Percentiles rank a stretch among this genome's conserved stretches.
phyloP scores from a whole-genome alignment of 805 yeast genomes.

The Candida tibetensis region DNA sequence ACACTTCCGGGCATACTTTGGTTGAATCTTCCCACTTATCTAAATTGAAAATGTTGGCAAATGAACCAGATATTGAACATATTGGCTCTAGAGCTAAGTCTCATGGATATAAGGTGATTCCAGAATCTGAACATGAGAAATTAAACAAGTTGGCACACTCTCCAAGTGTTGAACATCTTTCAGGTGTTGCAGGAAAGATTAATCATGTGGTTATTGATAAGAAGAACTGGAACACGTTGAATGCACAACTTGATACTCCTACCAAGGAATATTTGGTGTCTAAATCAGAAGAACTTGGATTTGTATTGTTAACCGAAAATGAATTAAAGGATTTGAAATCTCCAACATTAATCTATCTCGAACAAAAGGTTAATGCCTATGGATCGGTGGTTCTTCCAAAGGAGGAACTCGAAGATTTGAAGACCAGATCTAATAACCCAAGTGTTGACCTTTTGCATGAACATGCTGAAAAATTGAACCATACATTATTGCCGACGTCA shows the following conservation, averaged over 20 bases:
- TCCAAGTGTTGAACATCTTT: conserved; percentile 15
- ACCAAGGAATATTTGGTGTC: conserved; percentile 13
- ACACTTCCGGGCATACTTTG: conserved; percentile 2
- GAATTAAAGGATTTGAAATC: conserved; percentile 9
- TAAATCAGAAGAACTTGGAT: conserved; percentile 14
- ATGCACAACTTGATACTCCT: conserved; percentile 15
- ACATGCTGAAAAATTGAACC: conserved; percentile 9
- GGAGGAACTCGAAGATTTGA: conserved; percentile 6
- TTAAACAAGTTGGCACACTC: conserved; percentile 6
- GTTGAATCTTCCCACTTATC: conserved; percentile 10
- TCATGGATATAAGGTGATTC: conserved; percentile 16
- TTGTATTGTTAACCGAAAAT: conserved; percentile 10
- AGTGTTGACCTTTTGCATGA: conserved; percentile 8
- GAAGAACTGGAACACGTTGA: conserved; percentile 8
- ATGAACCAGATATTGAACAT: conserved; percentile 26
- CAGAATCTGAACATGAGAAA: conserved; percentile 14
- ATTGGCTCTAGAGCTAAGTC: conserved; percentile 18
- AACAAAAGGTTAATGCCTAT: neutral
- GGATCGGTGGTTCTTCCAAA: conserved; percentile 3
- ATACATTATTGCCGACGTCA: conserved; percentile 6
- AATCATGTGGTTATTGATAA: conserved; percentile 7
- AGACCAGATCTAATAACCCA: conserved; percentile 4
- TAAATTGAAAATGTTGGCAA: conserved; percentile 11
- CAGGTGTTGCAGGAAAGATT: conserved; percentile 6
- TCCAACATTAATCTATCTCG: conserved; percentile 1